A percentile compares a stretch with the other conserved stretches of the same genome.
These are phyloP conservation scores for Microstegium vimineum DNA, from an alignment of 176 grass and related monocot species.

Conservation along the genomic window DNA sequence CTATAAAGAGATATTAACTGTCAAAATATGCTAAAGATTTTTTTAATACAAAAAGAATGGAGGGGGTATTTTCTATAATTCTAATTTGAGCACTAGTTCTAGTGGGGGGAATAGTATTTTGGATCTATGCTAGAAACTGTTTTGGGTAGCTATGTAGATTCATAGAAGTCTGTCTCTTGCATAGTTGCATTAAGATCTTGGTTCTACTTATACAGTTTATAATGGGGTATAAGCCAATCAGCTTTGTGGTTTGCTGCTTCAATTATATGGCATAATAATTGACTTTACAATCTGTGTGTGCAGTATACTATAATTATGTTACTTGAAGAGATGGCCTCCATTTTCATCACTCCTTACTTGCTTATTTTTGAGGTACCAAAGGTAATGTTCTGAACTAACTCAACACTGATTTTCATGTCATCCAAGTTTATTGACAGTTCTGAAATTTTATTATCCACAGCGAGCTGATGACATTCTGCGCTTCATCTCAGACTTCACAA, in stretches of 20 bases:
- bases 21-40: neutral
- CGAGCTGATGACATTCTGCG: constrained; percentile 86
- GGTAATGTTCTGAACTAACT: constrained; percentile 58
- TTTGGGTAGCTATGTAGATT: neutral
- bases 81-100: neutral
- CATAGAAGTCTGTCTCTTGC: constrained; percentile 11
- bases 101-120: too few species aligned
- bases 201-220: neutral
- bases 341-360: constrained; percentile 86
- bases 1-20: neutral
- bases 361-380: constrained; percentile 88
- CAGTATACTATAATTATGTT: constrained; percentile 98
- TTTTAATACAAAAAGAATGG: neutral
- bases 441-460: constrained; percentile 45
- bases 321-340: constrained; percentile 95
- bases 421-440: constrained; percentile 10
- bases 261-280: constrained; percentile 21
- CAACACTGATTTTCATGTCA: neutral
- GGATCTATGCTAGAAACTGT: neutral
- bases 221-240: neutral
- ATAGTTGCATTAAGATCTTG: neutral
- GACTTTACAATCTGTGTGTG: constrained; percentile 17
- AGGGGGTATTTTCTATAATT: neutral
- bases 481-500: constrained; percentile 95
- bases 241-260: neutral